Base-by-base conservation (phyloP, 148 eudicot species). In the Fagopyrum homotropicum region DNA sequence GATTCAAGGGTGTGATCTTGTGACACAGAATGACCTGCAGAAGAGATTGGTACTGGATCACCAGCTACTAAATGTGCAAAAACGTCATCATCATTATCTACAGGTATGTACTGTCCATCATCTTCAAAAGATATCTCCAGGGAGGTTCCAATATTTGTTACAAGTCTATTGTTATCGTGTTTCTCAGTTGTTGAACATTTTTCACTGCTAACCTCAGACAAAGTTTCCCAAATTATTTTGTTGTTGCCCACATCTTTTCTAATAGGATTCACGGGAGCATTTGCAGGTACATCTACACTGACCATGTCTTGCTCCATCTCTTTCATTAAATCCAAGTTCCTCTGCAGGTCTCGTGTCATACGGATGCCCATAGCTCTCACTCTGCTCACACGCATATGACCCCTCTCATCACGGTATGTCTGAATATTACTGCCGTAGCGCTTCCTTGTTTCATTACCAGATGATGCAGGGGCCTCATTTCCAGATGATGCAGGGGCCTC, bases 271-370 rank as follows among this genome's bases (percentile, higher is more conserved):
- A 46, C 17, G 46, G 76, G 83, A 69, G 5, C 74, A 74, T 55
- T 77, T 61, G 66, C 60, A 69, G 72, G 49, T 59, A 72, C 61
- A 69, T 63, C 79, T 56, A 60, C 45, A n/a, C 35, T 66, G 11
- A 72, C 72, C 9, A 11, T 76, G 45, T 89, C 92, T 72, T 78
- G 79, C 73, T 95, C 96, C 52, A 77, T 76, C 82, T 92, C 96
- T 82, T 89, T 92, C 83, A 92, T 86, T 80, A 95, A 77, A 81
- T 95, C 99, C 70, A 95, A 80, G 80, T 95, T 95, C 81, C 96
- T 90, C 61, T 92, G 93, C 75, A 95, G 72, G 83, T 95, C 99
- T 51, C 97, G 85, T 71, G 99, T 95, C 99, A 95, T 92, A 48
- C 89, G 93, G 59, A 95, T 86, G 63, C 99, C 97, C 90, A 92